Evolutionary conservation across 2,329 filamentous ascomycete species (phyloP), one percentile per base, ranked within the genome.

Genomic region (Achaetomium macrosporum): DNA sequence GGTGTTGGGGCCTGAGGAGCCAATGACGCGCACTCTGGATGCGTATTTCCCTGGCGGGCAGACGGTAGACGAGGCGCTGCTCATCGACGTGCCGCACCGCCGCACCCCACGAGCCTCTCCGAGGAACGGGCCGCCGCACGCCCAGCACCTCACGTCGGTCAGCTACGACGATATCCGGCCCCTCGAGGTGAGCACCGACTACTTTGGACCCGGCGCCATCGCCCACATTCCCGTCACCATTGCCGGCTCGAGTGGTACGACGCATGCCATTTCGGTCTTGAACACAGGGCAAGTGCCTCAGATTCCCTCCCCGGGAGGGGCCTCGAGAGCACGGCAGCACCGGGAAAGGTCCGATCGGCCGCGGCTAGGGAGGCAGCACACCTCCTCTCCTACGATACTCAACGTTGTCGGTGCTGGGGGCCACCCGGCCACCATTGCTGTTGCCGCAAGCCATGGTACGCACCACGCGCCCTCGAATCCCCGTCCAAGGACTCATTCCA

Each of bases 11-110:
- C 92, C 93, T 1, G 93, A 99, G 64, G 93, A 97, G 70, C 79
- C 83, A 19, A 87, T 97, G 70, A 78, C 79, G 47, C 77, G 83
- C 51, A 87, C 87, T 1, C 73, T 99, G 45, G 91, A 96, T 65
- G 75, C 81, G 16, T 90, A 89, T 69, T 99, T 84, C 65, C 88
- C 92, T 2, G 88, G 87, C 42, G 92, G 92, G 8, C 93, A 97
- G 71, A 82, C 77, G 0, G 85, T 96, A 42, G 86, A 91, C 50
- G 93, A 99, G 65, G 93, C 93, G 8, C 77, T 99, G 56, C 67
- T 96, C 59, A 96, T 99, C 65, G 91, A 97, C 63, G 83, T 95
- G 17, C 89, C 90, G 15, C 73, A 77, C 35, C 82, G 84, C 50
- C 81, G 86, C 55, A 91, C 89, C 0, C 90, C 91, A 1, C 87